Evolutionary conservation across 805 yeast species (phyloP), one percentile per base, ranked within the genome.

Genomic region (Sungouiozyma ichnusensis): DNA sequence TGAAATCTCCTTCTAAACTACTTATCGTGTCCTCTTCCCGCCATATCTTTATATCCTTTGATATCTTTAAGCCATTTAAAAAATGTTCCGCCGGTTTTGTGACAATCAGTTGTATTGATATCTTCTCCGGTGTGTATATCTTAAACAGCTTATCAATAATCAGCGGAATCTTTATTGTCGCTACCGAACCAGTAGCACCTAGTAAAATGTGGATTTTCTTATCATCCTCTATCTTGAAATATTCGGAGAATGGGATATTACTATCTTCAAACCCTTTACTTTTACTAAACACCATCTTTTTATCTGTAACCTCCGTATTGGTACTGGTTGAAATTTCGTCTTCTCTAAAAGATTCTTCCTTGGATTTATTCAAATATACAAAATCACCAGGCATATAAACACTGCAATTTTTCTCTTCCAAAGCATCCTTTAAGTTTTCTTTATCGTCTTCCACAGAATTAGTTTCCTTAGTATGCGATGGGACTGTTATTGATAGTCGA

Each of bases 151-250:
- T 85, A 56, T 82, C 94, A 49, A 92, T 85, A 33, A 92, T 86
- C 49, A 82, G 62, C 0, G 96, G 95, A 17, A 92, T 80, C 61
- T 92, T 92, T 48, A 92, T 86, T 2, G 97, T 85, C 4, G 98
- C 98, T 3, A 92, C 97, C 2, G 95, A 84, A 1, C 98, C 98
- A 1, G 97, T 85, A 16, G 94, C 94, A 16, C 94, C 98, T 35
- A 92, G 69, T 44, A 92, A 67, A 36, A 92, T 79, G 61, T 92
- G 98, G 43, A 85, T 71, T 56, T 87, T 88, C 36, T 80, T 83
- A 58, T 85, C 95, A 57, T 85, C 92, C 53, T 79, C 64, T 52
- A 77, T 78, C 42, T 76, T 74, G 44, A 84, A 68, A 57, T 77
- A 83, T 49, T 82, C 79, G 24, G 80, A 80, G 52, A 83, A 83